Evolutionary conservation across 2,329 filamentous ascomycete genomes (phyloP), one percentile per base, ranked within the genome.

Genomic region (Penicillium sp.): DNA sequence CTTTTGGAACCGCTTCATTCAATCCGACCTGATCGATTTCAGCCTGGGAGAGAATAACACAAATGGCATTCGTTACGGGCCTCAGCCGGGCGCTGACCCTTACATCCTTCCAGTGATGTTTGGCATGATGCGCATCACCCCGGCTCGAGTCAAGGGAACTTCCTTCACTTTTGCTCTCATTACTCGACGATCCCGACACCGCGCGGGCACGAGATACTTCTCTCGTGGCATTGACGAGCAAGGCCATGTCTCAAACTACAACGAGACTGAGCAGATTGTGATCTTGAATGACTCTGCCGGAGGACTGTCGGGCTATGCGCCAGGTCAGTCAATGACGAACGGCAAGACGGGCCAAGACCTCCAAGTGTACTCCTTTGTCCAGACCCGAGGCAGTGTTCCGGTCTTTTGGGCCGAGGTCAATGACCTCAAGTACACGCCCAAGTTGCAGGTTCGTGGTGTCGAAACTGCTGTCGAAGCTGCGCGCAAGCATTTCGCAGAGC

Each of bases 361-460:
- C 63, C 95, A 98, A 76, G 89, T 98, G 45, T 83, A 98, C 72
- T 92, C 95, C 3, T 99, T 97, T 74, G 92, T 98, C 15, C 95
- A 99, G 81, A 99, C 95, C 1, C 88, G 95, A 78, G 95, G 95
- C 65, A 98, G 94, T 76, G 92, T 99, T 4, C 95, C 95, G 0
- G 91, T 96, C 1, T 97, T 91, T 79, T 99, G 95, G 95, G 89
- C 93, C 15, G 96, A 99, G 78, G 87, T 98, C 79, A 99, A 98
- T 80, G 93, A 91, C 47, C 83, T 99, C 58, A 89, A 91, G 66
- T 99, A 99, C 78, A 93, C 90, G 0, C 95, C 95, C 9, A 96
- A 91, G 74, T 85, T 99, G 8, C 91, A 97, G 74, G 88, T 98
- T 56, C 90, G 93, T 44, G 89, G 91, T 28, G 88, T 96, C 40